phyloP scores from a whole-genome alignment of 371 early-diverging fungal genomes.

The Haplosporangium sp. region DNA sequence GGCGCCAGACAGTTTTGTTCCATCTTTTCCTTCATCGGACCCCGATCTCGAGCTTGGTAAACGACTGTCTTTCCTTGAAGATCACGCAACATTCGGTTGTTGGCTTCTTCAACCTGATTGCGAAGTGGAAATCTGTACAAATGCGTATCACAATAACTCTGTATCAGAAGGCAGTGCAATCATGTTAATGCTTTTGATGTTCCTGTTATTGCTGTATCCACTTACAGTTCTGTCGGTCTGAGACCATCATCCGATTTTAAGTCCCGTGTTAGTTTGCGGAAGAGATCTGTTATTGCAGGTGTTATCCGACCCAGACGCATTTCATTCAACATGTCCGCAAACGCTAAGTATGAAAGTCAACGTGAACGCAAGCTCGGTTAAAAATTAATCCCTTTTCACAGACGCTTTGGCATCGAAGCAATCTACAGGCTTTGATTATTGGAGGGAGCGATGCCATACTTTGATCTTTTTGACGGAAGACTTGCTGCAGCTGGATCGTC shows the following conservation, averaged over 20 bases:
- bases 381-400: slow-evolving; percentile 11
- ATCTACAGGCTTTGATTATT: neutral
- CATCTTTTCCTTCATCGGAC: slow-evolving; percentile 28
- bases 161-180: neutral
- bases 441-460: slow-evolving; percentile 32
- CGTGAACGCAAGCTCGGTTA: slow-evolving; percentile 1
- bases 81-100: slow-evolving; percentile 26
- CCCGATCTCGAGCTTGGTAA: slow-evolving; percentile 35
- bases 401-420: neutral
- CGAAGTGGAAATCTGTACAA: slow-evolving; percentile 36
- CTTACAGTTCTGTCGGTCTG: slow-evolving; percentile 81
- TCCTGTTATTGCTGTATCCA: neutral
- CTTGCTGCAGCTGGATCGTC: slow-evolving; percentile 58
- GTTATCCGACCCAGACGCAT: slow-evolving; percentile 69
- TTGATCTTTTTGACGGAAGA: slow-evolving; percentile 63
- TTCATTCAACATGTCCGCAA: slow-evolving; percentile 71
- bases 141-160: too few relatives aligned
- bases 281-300: slow-evolving; percentile 47
- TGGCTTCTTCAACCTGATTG: slow-evolving; percentile 52
- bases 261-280: slow-evolving; percentile 61
- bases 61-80: slow-evolving; percentile 10
- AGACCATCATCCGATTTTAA: slow-evolving; percentile 61
- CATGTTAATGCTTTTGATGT: neutral
- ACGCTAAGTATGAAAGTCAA: slow-evolving; percentile 47
- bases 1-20: slow-evolving; percentile 35